Evolutionary conservation across 2,329 filamentous ascomycete species (phyloP).

Genomic region (Trichoderma arundinaceum): DNA sequence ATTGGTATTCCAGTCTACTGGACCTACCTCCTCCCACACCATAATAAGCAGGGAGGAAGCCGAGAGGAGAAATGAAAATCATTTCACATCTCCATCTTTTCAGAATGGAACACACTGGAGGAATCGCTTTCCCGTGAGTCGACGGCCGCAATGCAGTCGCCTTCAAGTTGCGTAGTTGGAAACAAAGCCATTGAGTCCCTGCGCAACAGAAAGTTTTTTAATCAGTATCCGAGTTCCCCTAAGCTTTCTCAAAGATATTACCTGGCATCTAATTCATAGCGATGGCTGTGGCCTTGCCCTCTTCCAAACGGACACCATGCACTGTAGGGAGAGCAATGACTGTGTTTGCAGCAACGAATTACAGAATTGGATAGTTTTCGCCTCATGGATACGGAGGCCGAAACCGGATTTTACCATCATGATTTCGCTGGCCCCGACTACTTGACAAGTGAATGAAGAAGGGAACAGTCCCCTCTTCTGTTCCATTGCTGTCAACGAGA

Average conservation of each 20-base stretch:
- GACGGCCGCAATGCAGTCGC: slow-evolving; percentile 1
- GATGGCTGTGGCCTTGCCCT: neutral
- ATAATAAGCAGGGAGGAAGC: no score
- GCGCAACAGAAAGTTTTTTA: neutral
- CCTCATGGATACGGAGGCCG: neutral
- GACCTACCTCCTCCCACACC: no score
- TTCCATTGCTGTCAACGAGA: no score
- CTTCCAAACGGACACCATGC: slow-evolving; percentile 32
- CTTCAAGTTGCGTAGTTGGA: neutral
- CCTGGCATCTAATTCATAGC: neutral
- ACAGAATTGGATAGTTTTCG: slow-evolving; percentile 41
- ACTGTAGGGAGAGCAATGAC: slow-evolving; percentile 40
- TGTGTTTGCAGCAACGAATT: slow-evolving; percentile 37
- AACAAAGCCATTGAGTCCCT: neutral
- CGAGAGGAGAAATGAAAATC: no score
- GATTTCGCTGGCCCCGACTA: neutral
- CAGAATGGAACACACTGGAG: no score
- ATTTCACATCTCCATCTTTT: no score
- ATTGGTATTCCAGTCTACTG: no score
- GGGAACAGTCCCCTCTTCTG: neutral
- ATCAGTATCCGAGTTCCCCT: neutral
- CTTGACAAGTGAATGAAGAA: neutral
- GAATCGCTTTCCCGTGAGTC: neutral
- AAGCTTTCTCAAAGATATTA: neutral
- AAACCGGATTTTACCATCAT: neutral